Evolutionary conservation across 1,139 yeast genomes (phyloP).

Genomic region (Saccharomyces hybrid): DNA sequence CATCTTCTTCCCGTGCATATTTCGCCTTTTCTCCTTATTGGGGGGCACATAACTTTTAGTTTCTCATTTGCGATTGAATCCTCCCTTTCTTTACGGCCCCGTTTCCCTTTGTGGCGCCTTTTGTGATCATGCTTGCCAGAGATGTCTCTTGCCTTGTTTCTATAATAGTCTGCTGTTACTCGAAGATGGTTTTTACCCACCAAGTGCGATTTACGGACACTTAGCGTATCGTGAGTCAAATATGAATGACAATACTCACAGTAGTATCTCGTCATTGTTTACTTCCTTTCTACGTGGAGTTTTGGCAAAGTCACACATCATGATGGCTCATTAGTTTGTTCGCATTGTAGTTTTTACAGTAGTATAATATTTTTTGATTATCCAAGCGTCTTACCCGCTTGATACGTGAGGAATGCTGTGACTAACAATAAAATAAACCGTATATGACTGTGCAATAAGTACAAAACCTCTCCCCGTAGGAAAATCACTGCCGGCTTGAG

Average conservation of each 20-base stretch:
- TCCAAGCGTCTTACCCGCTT: neutral
- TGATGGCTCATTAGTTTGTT: neutral
- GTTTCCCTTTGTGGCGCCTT: neutral
- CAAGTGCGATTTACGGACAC: constrained; percentile 79
- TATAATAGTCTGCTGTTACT: constrained; percentile 66
- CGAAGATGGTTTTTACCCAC: constrained; percentile 73
- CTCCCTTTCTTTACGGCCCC: constrained; percentile 1
- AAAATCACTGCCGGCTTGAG: no score
- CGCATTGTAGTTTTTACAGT: neutral
- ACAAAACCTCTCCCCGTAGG: no score
- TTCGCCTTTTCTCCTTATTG: constrained; percentile 13
- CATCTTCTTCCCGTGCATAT: constrained; percentile 3
- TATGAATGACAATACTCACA: constrained; percentile 86
- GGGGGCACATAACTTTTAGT: constrained; percentile 7
- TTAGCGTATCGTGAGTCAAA: constrained; percentile 79
- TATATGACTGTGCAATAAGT: no score
- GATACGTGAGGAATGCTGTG: no score
- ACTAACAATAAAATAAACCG: no score
- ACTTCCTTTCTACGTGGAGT: neutral
- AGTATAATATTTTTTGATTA: neutral
- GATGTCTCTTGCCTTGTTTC: constrained; percentile 17
- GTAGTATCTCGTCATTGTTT: constrained; percentile 44
- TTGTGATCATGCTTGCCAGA: neutral
- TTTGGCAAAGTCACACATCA: neutral
- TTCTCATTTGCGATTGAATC: neutral